These are phyloP conservation scores for Moelleriella libera DNA, from an alignment of 2,329 filamentous ascomycete species.

Conservation along the genomic window DNA sequence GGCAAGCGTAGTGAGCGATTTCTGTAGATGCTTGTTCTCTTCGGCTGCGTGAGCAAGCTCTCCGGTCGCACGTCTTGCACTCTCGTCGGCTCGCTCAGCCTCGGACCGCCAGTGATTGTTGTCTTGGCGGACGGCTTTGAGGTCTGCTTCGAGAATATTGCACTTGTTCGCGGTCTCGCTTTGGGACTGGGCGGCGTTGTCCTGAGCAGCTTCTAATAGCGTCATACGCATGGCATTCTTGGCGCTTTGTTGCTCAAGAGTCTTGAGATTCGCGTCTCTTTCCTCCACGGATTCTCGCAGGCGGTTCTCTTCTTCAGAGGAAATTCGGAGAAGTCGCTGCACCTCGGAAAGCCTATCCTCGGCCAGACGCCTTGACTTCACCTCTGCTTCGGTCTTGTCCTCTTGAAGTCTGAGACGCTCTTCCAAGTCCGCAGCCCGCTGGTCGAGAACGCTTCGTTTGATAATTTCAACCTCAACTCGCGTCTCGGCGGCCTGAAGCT, in stretches of 20 bases:
- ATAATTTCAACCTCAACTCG: slow-evolving; percentile 47
- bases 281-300: slow-evolving; percentile 55
- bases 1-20: slow-evolving; percentile 58
- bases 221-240: slow-evolving; percentile 47
- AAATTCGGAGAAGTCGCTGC: slow-evolving; percentile 53
- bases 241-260: slow-evolving; percentile 38
- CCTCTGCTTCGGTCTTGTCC: slow-evolving; percentile 48
- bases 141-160: slow-evolving; percentile 37
- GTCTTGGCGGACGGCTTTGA: slow-evolving; percentile 41
- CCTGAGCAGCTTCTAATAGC: slow-evolving; percentile 55
- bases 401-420: slow-evolving; percentile 52
- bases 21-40: slow-evolving; percentile 61
- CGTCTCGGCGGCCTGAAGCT: slow-evolving; percentile 42
- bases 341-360: slow-evolving; percentile 61
- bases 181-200: slow-evolving; percentile 37
- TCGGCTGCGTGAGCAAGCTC: slow-evolving; percentile 34
- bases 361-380: slow-evolving; percentile 46
- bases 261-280: slow-evolving; percentile 51
- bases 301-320: slow-evolving; percentile 59
- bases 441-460: slow-evolving; percentile 42
- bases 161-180: slow-evolving; percentile 41
- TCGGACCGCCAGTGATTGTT: slow-evolving; percentile 47
- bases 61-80: slow-evolving; percentile 31
- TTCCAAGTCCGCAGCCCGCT: slow-evolving; percentile 55
- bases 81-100: slow-evolving; percentile 42